phyloP scores from a whole-genome alignment of 257 asterid species.

The Jacaranda copaia region DNA sequence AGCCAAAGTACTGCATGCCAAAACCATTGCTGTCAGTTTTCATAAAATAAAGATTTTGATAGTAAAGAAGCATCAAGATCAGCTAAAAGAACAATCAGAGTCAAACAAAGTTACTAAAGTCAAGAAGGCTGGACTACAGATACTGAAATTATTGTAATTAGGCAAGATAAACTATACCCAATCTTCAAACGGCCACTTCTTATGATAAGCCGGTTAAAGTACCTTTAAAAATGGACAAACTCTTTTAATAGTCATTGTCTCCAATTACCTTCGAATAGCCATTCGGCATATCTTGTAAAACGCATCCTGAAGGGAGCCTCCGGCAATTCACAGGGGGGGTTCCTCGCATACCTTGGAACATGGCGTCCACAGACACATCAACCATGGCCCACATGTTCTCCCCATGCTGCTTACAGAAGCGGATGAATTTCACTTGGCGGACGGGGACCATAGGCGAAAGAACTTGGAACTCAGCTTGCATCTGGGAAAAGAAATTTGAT shows the following conservation, averaged over 20 bases:
- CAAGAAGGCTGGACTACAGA: no score
- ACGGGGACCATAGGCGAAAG: conserved; percentile 75
- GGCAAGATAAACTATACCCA: no score
- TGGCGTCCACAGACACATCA: conserved; percentile 71
- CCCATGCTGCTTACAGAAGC: conserved; percentile 83
- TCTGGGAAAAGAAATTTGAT: conserved; percentile 47
- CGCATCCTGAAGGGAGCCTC: conserved; percentile 92
- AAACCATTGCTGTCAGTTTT: conserved; percentile 3
- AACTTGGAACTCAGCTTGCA: conserved; percentile 85
- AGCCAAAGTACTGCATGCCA: conserved; percentile 13
- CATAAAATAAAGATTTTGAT: not conserved
- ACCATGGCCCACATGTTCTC: conserved; percentile 87
- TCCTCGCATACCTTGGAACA: conserved; percentile 48
- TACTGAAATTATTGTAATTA: no score
- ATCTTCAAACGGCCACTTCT: no score
- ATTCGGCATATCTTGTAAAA: conserved; percentile 71
- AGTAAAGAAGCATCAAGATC: conserved; percentile 15
- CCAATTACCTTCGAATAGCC: conserved; percentile 76
- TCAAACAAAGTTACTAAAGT: not conserved
- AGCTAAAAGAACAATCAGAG: not conserved
- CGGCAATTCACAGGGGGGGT: conserved; percentile 51
- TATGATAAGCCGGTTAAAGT: not conserved
- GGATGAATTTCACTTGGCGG: conserved; percentile 69
- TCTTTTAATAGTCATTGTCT: not conserved
- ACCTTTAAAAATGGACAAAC: conserved; percentile 1